These are phyloP conservation scores for Ciborinia camelliae DNA, from an alignment of 2,329 filamentous ascomycete species.

Conservation along the genomic window DNA sequence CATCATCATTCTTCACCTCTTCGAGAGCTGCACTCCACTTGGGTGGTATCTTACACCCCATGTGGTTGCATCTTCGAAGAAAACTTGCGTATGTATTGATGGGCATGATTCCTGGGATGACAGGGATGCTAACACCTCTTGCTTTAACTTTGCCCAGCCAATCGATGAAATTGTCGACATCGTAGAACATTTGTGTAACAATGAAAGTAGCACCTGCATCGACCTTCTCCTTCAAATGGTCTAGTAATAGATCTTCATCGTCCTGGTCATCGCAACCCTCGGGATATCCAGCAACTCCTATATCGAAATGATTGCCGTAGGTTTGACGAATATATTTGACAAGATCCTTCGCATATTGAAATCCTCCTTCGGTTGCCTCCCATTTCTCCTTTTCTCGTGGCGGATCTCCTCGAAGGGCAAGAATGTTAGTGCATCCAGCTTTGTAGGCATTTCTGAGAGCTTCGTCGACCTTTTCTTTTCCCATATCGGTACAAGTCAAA, in stretches of 20 bases:
- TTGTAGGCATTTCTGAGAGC: slow-evolving; percentile 87
- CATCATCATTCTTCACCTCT: slow-evolving; percentile 94
- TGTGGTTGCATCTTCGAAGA: slow-evolving; percentile 84
- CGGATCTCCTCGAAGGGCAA: slow-evolving; percentile 89
- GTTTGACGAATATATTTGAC: slow-evolving; percentile 70
- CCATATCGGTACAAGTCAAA: slow-evolving; percentile 98
- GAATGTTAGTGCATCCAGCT: slow-evolving; percentile 93
- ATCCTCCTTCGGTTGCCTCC: slow-evolving; percentile 81
- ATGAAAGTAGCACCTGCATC: slow-evolving; percentile 92
- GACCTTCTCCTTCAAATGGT: slow-evolving; percentile 95
- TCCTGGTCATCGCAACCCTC: slow-evolving; percentile 94
- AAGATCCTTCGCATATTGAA: slow-evolving; percentile 88
- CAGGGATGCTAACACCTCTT: slow-evolving; percentile 77
- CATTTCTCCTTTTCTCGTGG: slow-evolving; percentile 92
- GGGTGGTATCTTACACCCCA: slow-evolving; percentile 77
- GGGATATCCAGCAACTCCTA: slow-evolving; percentile 94
- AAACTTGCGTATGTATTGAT: slow-evolving; percentile 96
- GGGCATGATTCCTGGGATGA: slow-evolving; percentile 85
- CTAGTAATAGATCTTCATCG: slow-evolving; percentile 77
- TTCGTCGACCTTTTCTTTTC: slow-evolving; percentile 82
- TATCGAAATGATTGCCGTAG: slow-evolving; percentile 91
- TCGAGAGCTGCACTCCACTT: slow-evolving; percentile 80
- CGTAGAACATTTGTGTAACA: slow-evolving; percentile 99
- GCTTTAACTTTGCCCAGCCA: slow-evolving; percentile 87
- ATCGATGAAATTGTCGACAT: slow-evolving; percentile 87